Base-by-base conservation (phyloP, 495 filamentous ascomycete genomes). In the Penicillium herquei region DNA sequence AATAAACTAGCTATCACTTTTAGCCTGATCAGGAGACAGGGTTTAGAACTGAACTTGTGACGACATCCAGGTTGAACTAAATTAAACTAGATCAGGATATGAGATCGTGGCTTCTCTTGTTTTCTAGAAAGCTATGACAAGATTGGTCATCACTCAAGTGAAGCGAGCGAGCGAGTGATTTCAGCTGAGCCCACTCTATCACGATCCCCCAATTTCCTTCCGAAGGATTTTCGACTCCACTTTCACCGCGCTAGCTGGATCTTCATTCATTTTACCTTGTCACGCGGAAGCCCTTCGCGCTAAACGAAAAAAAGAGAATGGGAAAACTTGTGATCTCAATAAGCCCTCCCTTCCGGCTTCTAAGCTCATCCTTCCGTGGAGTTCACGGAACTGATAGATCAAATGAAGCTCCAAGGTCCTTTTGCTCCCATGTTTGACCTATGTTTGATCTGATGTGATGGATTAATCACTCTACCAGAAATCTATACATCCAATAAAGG, bases 241-340 rank as follows among this genome's bases (percentile, higher is more conserved):
- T 31, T 14, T 39, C 18, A 35, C 39, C 13, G 40, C 54, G 54
- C 54, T 56, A 61, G 58, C 34, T 46, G 45, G 50, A 54, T 57
- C 54, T 39, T 51, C 53, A 63, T 39, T 51, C 53, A 63, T 54
- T 56, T 40, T 43, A 46, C 31, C 53, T 31, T 31, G 56, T 54
- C 59, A 57, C 54, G 59, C 59, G 59, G 58, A 53, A 48, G 43
- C 49, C 21, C 44, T 18, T 50, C 41, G 48, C 53, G 43, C 57
- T 52, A 49, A 56, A 13, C 21, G 21, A 26, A 26, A 26, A 26
- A 26, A 26, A 26, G 21, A 26, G 21, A 26, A 26, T 26, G 4
- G 21, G 21, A 26, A 26, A 37, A 37, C 34, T 37, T 46, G 43
- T 21, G 43, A 46, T 46, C 43, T 46, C 12, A 26, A 9, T 16